phyloP scores from a whole-genome alignment of 768 basidiomycete species.

The Mycena indigotica region DNA sequence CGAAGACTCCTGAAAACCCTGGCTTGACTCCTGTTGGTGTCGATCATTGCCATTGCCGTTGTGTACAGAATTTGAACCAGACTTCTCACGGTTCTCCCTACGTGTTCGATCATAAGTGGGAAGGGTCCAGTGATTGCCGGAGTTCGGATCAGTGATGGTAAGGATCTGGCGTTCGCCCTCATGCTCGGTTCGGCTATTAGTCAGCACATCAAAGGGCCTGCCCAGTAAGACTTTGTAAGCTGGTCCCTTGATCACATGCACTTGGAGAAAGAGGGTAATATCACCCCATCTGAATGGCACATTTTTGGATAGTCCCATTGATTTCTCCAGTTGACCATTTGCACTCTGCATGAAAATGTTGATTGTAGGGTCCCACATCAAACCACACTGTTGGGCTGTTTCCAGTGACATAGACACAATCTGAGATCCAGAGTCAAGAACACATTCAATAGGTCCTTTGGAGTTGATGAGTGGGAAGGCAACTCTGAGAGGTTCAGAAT shows the following conservation, averaged over 20 bases:
- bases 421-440: conserved; percentile 32
- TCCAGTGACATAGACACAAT: conserved; percentile 28
- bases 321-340: conserved; percentile 27
- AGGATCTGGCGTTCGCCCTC: conserved; percentile 24
- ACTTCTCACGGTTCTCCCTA: too few relatives aligned
- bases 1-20: conserved; percentile 6
- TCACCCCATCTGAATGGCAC: conserved; percentile 28
- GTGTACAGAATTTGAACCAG: too few relatives aligned
- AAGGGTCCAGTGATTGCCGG: conserved; percentile 7
- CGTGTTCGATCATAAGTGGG: conserved; percentile 10
- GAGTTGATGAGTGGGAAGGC: conserved; percentile 23
- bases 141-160: conserved; percentile 30
- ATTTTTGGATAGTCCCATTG: conserved; percentile 30
- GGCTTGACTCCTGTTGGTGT: too few relatives aligned
- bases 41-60: too few relatives aligned
- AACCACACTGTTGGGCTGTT: conserved; percentile 13
- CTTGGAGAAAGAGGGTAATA: conserved; percentile 29
- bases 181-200: conserved; percentile 22
- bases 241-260: conserved; percentile 28
- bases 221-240: conserved; percentile 33
- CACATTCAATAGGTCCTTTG: conserved; percentile 21
- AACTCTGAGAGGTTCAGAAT: conserved; percentile 9
- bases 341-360: conserved; percentile 32
- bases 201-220: conserved; percentile 32
- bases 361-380: conserved; percentile 24